Evolutionary conservation across 2,329 filamentous ascomycete genomes (phyloP).

Genomic region (Talaromyces marneffei): DNA sequence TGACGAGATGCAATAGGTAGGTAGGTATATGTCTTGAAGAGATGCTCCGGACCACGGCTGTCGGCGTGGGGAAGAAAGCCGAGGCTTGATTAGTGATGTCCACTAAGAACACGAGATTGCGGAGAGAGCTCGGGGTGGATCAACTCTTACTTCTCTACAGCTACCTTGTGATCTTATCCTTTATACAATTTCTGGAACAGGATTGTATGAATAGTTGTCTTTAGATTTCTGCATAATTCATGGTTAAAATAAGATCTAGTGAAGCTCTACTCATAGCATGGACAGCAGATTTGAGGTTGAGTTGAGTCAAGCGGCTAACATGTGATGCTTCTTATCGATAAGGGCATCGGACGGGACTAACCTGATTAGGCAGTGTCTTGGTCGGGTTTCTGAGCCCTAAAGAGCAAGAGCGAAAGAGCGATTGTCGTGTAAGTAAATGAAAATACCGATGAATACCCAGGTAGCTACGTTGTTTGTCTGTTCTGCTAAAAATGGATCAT

Average conservation of each 20-base stretch:
- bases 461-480: no score
- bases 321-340: not conserved
- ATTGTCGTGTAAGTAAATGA: not conserved
- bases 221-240: not conserved
- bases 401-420: no score
- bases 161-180: not conserved
- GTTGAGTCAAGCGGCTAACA: not conserved
- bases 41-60: constrained; percentile 4
- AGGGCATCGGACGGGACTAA: not conserved
- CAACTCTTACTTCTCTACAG: no score
- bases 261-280: no score
- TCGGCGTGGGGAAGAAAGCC: constrained; percentile 1
- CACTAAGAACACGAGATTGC: not conserved
- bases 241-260: not conserved
- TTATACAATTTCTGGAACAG: not conserved
- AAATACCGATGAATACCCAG: no score
- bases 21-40: not conserved
- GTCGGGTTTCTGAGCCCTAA: not conserved
- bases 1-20: not conserved
- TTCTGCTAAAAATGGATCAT: no score
- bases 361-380: not conserved
- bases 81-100: not conserved
- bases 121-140: not conserved
- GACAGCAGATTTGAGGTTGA: no score
- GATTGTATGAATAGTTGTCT: not conserved